Conservation (phyloP, 2,329 filamentous ascomycete species). For the Metarhizium sp. region DNA sequence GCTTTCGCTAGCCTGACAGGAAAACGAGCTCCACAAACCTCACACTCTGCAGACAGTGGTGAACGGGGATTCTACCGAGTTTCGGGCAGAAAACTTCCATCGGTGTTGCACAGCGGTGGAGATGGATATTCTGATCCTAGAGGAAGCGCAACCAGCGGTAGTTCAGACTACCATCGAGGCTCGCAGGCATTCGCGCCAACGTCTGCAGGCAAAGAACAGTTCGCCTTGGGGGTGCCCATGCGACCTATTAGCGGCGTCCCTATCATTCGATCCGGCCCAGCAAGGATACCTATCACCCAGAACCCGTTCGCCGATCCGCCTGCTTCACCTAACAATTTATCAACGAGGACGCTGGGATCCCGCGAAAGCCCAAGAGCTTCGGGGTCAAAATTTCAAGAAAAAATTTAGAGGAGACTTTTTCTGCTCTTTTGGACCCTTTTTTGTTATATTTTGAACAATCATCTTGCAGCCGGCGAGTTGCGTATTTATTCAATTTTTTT, state of each 20-base stretch:
- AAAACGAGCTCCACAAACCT: constrained; percentile 23
- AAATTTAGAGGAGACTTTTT: constrained; percentile 20
- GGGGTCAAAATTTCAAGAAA: constrained; percentile 31
- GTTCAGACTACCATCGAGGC: constrained; percentile 44
- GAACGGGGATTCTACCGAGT: constrained; percentile 57
- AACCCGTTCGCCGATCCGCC: constrained; percentile 32
- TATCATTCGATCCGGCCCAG: constrained; percentile 57
- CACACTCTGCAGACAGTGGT: constrained; percentile 23
- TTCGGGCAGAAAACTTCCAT: constrained; percentile 54
- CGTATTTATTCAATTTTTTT: not conserved
- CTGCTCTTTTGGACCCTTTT: not conserved
- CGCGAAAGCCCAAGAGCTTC: constrained; percentile 24
- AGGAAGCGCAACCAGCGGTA: constrained; percentile 35
- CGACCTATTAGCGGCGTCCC: constrained; percentile 50
- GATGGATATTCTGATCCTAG: constrained; percentile 51
- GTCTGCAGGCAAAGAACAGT: constrained; percentile 24
- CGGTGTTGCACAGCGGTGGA: constrained; percentile 51
- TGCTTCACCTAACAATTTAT: constrained; percentile 12
- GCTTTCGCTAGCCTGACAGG: constrained; percentile 37
- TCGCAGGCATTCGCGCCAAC: constrained; percentile 36
- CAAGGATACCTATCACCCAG: constrained; percentile 50
- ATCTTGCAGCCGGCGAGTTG: not conserved
- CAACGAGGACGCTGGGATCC: constrained; percentile 27
- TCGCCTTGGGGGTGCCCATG: constrained; percentile 49
- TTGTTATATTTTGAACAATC: not conserved